Base-by-base conservation (phyloP, 352 stramenopile species). In the Globisporangium nunn region DNA sequence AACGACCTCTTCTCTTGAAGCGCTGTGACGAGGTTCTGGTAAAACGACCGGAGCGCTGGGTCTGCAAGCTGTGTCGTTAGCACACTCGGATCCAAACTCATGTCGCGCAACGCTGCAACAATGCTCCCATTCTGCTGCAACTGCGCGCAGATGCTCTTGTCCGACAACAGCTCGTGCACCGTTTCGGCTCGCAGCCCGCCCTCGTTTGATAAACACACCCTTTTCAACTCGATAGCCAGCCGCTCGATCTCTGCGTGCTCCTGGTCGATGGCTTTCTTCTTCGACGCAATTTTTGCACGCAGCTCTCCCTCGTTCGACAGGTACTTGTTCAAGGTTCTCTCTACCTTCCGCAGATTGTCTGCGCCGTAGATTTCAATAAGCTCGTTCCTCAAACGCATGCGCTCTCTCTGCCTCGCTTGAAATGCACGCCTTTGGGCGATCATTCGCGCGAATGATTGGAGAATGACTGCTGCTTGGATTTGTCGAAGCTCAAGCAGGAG, bases 21-120 rank as follows among this genome's bases (percentile, higher is more conserved):
- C 44, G 80, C 74, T 17, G 40, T 37, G 31, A 87, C 54, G 44
- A 88, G 61, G 14, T 66, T 70, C 41, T 82, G 62, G 43, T 89
- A 89, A 50, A 89, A 89, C 3, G 58, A 56, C 23, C 75, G 71
- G 30, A 89, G 47, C 14, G 66, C 55, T 15, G 69, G 61, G 15
- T 86, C 68, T 7, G 52, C 51, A 17, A 89, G 62, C 52, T 89
- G 79, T 50, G 44, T 52, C n/a, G 61, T 44, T 3, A 89, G 66
- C 17, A 81, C 64, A 10, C 70, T 53, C 7, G 79, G 77, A 23
- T 82, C 74, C 59, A 89, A 59, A 56, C 79, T 87, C 73, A 89
- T 85, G 44, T 89, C 79, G 28, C 79, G 69, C 39, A 89, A 54
- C 18, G 79, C 79, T 15, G 65, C 40, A 1, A 87, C 68, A 33